Evolutionary conservation across 169 alveolate genomes (phyloP), one percentile per base, ranked within the genome.

Genomic region (Cryptosporidium felis): DNA sequence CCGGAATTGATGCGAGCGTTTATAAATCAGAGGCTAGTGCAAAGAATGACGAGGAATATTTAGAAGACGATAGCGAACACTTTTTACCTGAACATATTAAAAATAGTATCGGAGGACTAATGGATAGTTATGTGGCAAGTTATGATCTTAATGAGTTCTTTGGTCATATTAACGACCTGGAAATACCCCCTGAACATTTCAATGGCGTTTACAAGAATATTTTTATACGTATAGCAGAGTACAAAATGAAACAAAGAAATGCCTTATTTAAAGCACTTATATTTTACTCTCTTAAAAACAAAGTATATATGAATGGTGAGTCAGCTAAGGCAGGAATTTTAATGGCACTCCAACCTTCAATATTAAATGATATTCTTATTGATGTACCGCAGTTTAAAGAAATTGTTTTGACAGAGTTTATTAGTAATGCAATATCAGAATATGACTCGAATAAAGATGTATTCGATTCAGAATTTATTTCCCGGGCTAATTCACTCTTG

Each of bases 101-200:
- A n/a, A 56, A 74, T 36, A 74, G 82, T 34, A 40, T 74, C 5
- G 66, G 82, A 5, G 66, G 82, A 8, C 28, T 74, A 32, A 74
- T 74, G 82, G 82, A 74, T 40, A 74, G 82, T 34, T 74, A 36
- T 56, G 82, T 74, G n/a, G 82, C 82, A 38, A 74, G 82, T 56
- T 53, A 74, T 49, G 82, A 74, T 38, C 23, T 74, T 1, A 67
- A 74, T 32, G 82, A 74, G 67, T 74, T 74, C 18, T 74, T 53
- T 56, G 59, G 47, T 6, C 63, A 56, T 18, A 32, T 74, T 5
- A 74, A 74, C 34, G 82, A 74, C 18, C 18, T 74, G 14, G 82
- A 74, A 16, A 74, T 74, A 38, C 67, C 82, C n/a, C 42, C 53
- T 10, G 66, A 36, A 40, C 40, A 74, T 47, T 56, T 53, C 28